phyloP scores from a whole-genome alignment of 352 stramenopile species.

The Stramenopiles sp. region DNA sequence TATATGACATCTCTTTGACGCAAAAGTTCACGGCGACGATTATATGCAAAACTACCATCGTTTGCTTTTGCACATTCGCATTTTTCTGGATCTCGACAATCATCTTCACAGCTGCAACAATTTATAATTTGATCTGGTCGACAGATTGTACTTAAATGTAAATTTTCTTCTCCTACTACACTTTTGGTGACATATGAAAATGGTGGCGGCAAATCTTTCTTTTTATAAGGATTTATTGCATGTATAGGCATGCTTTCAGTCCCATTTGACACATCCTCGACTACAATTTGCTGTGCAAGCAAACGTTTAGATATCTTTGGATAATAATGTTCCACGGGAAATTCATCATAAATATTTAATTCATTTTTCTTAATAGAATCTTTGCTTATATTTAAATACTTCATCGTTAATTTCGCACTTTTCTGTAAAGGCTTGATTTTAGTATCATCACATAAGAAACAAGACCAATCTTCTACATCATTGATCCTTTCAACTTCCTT shows the following conservation, averaged over 20 bases:
- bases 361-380: not conserved
- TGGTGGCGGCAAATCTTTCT: not conserved
- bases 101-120: not conserved
- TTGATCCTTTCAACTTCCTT: not conserved
- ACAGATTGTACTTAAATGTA: too few species aligned
- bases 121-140: not conserved
- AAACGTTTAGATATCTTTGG: not conserved
- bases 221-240: not conserved
- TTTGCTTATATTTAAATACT: not conserved
- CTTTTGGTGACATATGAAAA: not conserved
- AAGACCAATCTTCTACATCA: not conserved
- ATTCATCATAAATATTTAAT: too few species aligned
- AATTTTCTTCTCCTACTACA: not conserved
- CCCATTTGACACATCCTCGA: not conserved
- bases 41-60: not conserved
- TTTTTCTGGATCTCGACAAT: not conserved
- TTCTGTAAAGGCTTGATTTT: not conserved
- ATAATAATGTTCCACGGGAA: not conserved
- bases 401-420: not conserved
- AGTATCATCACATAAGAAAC: not conserved
- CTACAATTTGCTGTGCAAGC: not conserved
- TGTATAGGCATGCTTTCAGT: not conserved
- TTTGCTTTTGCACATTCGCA: not conserved
- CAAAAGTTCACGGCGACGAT: not conserved
- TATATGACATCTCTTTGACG: not conserved